phyloP scores from a whole-genome alignment of 805 yeast species.

The Candida ascalaphidarum region DNA sequence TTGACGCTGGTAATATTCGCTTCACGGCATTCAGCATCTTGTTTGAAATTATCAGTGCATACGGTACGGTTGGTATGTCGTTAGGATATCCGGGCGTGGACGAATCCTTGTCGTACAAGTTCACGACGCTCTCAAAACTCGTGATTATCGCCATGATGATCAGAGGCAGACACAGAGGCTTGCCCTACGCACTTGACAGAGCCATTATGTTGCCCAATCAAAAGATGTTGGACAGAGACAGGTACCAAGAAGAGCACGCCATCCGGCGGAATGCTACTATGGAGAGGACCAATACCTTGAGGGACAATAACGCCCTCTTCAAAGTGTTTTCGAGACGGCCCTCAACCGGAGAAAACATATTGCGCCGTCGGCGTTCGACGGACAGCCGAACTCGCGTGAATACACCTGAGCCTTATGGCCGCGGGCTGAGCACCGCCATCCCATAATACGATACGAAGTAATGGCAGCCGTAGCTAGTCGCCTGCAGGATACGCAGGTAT shows the following conservation, averaged over 20 bases:
- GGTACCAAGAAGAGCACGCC: conserved; percentile 46
- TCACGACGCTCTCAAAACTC: conserved; percentile 66
- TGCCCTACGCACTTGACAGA: conserved; percentile 88
- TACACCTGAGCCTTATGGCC: no score
- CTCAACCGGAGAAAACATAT: no score
- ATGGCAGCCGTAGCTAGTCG: no score
- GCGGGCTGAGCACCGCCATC: no score
- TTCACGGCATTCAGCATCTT: conserved; percentile 66
- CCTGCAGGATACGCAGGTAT: no score
- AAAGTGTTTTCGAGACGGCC: no score
- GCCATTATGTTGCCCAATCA: conserved; percentile 83
- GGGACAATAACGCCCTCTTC: not conserved
- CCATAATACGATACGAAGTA: no score
- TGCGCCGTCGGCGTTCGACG: no score
- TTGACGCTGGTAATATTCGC: conserved; percentile 32
- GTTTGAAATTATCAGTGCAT: conserved; percentile 89
- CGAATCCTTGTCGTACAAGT: conserved; percentile 68
- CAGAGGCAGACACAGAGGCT: conserved; percentile 93
- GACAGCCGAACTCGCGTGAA: no score
- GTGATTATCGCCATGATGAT: conserved; percentile 85
- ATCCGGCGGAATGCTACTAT: conserved; percentile 19
- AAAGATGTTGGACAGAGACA: conserved; percentile 53
- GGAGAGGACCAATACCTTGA: conserved; percentile 12
- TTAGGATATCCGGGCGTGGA: conserved; percentile 66
- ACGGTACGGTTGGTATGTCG: conserved; percentile 93